phyloP scores from a whole-genome alignment of 495 filamentous ascomycete species.

The Lentithecium fluviatile region DNA sequence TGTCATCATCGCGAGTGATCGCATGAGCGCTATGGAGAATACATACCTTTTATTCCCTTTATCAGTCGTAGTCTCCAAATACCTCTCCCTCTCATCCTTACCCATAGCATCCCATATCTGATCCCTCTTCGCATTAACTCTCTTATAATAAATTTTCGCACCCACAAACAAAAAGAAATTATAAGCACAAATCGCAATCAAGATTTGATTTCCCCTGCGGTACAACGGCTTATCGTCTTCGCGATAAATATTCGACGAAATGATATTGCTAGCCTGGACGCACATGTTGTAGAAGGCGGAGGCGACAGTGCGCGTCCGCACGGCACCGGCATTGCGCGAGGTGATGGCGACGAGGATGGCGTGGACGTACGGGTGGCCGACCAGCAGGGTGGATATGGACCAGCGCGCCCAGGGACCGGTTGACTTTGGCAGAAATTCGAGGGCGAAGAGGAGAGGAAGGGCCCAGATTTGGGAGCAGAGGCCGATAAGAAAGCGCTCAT shows the following conservation, averaged over 20 bases:
- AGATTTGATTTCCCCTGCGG: conserved; percentile 32
- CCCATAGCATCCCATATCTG: conserved; percentile 60
- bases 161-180: conserved; percentile 37
- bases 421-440: conserved; percentile 45
- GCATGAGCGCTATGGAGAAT: no score
- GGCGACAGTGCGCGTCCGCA: conserved; percentile 56
- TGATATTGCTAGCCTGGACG: conserved; percentile 41
- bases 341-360: conserved; percentile 38
- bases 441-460: conserved; percentile 55
- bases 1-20: no score
- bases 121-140: conserved; percentile 41
- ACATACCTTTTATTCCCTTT: conserved; percentile 68
- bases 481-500: conserved; percentile 54
- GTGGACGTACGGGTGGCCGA: conserved; percentile 36
- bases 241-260: conserved; percentile 36
- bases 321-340: conserved; percentile 56
- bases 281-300: conserved; percentile 59
- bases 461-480: conserved; percentile 57
- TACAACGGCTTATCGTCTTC: conserved; percentile 39
- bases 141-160: conserved; percentile 35
- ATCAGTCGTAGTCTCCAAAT: conserved; percentile 63
- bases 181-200: conserved; percentile 31
- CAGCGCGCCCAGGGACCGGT: conserved; percentile 27
- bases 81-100: conserved; percentile 59
- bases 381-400: conserved; percentile 27